Base-by-base conservation (phyloP, 148 eudicot species). In the Heliosperma pusillum region DNA sequence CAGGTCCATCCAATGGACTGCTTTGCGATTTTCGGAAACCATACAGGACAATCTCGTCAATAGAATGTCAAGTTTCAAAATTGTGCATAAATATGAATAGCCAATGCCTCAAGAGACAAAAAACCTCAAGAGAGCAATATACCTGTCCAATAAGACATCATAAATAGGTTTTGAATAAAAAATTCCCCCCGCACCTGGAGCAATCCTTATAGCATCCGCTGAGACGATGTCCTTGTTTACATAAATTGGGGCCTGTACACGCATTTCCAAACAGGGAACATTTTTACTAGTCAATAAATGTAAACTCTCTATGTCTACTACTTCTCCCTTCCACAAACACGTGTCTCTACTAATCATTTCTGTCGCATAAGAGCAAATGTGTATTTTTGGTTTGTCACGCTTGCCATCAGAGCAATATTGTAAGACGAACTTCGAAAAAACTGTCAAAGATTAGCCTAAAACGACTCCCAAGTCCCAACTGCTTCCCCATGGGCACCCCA, bases 131-230 rank as follows among this genome's bases (percentile, higher is more conserved):
- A 44, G 50, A 60, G 62, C 73, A 5, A 2, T 45, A 70, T 76
- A 89, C 97, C 97, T 91, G 82, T 91, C 97, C 75, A 87, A 82
- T 22, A 77, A 36, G 50, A 89, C 97, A 73, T 91, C 97, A 78
- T 91, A 91, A 33, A 79, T 44, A 27, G 87, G 75, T 76, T 85
- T 91, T 9, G 82, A 64, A 44, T 75, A 82, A 66, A 69, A 80
- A 66, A 71, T 17, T 78, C 86, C 81, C 56, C 88, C 88, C 19
- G 72, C 78, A 44, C 86, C 86, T 82, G n/a, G n/a, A 53, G 81
- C 61, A 74, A 91, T 77, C 81, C 80, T 86, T 67, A 87, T 85
- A 44, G 93, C 97, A 80, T 91, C 97, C 0, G 82, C 47, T 82
- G 86, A 80, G 56, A 91, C 89, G 76, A 91, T 81, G 55, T 81